phyloP scores from a whole-genome alignment of 148 eudicot genomes.

The Dysphania ambrosioides region DNA sequence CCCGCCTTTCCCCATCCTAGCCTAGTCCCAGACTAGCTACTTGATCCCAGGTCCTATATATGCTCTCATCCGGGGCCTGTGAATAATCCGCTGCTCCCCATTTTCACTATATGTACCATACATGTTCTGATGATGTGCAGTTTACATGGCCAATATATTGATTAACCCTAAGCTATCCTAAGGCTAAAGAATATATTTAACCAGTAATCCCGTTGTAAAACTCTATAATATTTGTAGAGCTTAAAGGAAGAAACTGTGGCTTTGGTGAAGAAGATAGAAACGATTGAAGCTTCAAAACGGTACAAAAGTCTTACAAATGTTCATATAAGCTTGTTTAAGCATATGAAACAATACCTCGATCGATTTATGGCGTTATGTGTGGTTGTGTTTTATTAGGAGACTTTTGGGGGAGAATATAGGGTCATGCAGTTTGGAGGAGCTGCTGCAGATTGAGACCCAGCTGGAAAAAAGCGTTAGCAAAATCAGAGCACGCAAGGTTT shows the following conservation, averaged over 20 bases:
- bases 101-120: no score
- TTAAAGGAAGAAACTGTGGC: slow-evolving; percentile 66
- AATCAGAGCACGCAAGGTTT: slow-evolving; percentile 77
- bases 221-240: no score
- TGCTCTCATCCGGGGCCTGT: no score
- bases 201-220: no score
- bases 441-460: slow-evolving; percentile 70
- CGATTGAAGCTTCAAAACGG: slow-evolving; percentile 71
- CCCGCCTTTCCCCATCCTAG: no score
- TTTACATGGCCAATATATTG: no score
- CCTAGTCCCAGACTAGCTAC: no score
- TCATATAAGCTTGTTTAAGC: not conserved
- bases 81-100: no score
- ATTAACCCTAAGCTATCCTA: no score
- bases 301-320: slow-evolving; percentile 17
- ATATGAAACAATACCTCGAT: not conserved
- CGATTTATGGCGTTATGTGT: not conserved
- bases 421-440: slow-evolving; percentile 65
- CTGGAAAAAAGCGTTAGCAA: slow-evolving; percentile 60
- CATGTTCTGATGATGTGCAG: no score
- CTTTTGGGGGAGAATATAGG: slow-evolving; percentile 77
- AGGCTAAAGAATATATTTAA: no score
- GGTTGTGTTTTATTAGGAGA: slow-evolving; percentile 36
- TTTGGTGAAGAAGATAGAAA: slow-evolving; percentile 71
- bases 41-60: no score